Conservation (phyloP, 495 filamentous ascomycete species). For the Mycothermus thermophilus region DNA sequence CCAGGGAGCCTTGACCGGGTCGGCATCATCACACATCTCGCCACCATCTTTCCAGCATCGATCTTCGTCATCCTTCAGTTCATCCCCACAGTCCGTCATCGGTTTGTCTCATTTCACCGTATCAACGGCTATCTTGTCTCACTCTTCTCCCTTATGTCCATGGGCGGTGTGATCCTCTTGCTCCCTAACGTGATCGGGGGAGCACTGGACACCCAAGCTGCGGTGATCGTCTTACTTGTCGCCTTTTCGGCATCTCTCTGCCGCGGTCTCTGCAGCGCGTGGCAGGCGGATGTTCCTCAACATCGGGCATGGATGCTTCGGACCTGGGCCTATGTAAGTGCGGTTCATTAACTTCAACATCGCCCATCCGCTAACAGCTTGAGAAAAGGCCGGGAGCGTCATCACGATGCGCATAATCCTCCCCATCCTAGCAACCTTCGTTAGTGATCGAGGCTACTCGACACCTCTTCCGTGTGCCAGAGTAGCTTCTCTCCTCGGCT, state of each 20-base stretch:
- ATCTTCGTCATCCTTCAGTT: conserved; percentile 39
- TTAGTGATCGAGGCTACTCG: conserved; percentile 17
- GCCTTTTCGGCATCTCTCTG: conserved; percentile 20
- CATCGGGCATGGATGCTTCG: conserved; percentile 47
- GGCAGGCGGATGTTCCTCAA: conserved; percentile 39
- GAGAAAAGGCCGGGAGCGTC: conserved; percentile 28
- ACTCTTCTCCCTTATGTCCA: conserved; percentile 26
- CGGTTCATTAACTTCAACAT: no score
- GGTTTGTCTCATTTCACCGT: conserved; percentile 32
- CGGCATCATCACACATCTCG: conserved; percentile 38
- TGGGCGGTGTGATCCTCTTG: conserved; percentile 33
- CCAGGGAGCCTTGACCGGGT: conserved; percentile 17
- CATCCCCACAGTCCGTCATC: conserved; percentile 36
- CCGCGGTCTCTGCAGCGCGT: conserved; percentile 39
- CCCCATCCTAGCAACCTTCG: conserved; percentile 19
- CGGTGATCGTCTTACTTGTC: conserved; percentile 23
- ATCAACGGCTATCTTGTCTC: conserved; percentile 41
- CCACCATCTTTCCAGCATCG: conserved; percentile 30
- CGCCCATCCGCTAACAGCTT: not conserved
- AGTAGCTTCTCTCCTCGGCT: conserved; percentile 17
- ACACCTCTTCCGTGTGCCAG: conserved; percentile 26
- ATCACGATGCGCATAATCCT: conserved; percentile 36
- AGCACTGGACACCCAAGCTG: conserved; percentile 23
- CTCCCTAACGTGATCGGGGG: conserved; percentile 33
- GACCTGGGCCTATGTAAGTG: conserved; percentile 30